These are phyloP conservation scores for Cryptococcus jaspeensis DNA, from an alignment of 1,284 basidiomycete species.

Conservation along the genomic window DNA sequence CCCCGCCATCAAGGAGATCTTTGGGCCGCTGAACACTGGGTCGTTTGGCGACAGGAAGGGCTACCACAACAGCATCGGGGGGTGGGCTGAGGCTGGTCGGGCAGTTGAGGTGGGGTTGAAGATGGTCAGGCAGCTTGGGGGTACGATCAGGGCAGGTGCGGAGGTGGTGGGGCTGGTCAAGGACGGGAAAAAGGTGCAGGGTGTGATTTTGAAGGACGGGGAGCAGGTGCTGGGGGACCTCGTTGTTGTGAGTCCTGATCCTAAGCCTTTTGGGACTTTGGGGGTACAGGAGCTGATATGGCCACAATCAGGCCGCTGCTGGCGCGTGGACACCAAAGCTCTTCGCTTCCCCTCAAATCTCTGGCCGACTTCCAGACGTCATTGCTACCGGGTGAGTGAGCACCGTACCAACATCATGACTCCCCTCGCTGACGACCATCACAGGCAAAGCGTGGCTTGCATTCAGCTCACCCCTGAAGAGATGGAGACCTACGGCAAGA, in stretches of 20 bases:
- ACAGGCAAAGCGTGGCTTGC: slow-evolving; percentile 69
- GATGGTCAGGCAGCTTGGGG: slow-evolving; percentile 63
- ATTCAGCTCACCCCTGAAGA: slow-evolving; percentile 72
- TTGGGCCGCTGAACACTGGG: slow-evolving; percentile 19
- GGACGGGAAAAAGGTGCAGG: slow-evolving; percentile 56
- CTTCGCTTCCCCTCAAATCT: slow-evolving; percentile 60
- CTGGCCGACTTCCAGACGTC: slow-evolving; percentile 33
- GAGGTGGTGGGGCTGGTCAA: slow-evolving; percentile 55
- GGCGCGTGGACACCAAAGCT: slow-evolving; percentile 66
- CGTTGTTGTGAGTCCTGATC: slow-evolving; percentile 30
- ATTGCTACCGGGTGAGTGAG: slow-evolving; percentile 38
- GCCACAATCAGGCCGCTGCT: slow-evolving; percentile 30
- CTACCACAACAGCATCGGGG: slow-evolving; percentile 74
- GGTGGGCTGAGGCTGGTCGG: slow-evolving; percentile 79
- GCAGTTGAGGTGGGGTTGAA: slow-evolving; percentile 63
- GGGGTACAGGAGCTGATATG: not conserved
- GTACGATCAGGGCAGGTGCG: slow-evolving; percentile 61
- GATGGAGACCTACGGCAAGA: slow-evolving; percentile 59
- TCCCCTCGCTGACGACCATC: not conserved
- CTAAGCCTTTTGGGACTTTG: not conserved
- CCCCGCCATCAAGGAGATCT: slow-evolving; percentile 24
- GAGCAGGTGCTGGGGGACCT: slow-evolving; percentile 48
- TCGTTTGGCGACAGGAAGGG: slow-evolving; percentile 50
- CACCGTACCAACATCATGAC: slow-evolving; percentile 2
- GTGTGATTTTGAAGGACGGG: slow-evolving; percentile 66